phyloP scores from a whole-genome alignment of 2,329 filamentous ascomycete species.

The Beauveria pseudobassiana region DNA sequence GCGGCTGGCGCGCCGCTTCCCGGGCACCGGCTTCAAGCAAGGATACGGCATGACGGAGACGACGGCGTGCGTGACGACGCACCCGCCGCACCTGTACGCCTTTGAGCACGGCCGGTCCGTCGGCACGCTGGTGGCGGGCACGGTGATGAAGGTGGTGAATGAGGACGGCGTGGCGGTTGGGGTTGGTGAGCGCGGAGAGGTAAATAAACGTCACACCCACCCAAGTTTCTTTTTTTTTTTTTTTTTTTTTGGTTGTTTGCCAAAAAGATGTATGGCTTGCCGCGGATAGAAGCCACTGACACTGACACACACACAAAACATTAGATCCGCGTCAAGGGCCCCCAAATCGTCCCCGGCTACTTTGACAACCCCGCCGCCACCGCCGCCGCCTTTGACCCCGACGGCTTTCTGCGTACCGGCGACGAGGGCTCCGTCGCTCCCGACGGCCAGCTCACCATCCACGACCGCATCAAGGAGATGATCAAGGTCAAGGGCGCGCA shows the following conservation, averaged over 20 bases:
- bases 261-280: neutral
- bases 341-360: constrained; percentile 68
- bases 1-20: constrained; percentile 13
- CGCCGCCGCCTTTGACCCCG: constrained; percentile 62
- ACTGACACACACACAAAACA: neutral
- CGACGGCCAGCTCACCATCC: constrained; percentile 69
- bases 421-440: constrained; percentile 68
- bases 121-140: constrained; percentile 35
- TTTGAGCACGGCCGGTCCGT: constrained; percentile 12
- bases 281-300: too few relatives aligned
- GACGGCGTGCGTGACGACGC: constrained; percentile 63
- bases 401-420: constrained; percentile 67
- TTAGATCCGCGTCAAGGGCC: constrained; percentile 59
- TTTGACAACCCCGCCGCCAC: constrained; percentile 72
- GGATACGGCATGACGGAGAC: constrained; percentile 90
- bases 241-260: too few relatives aligned
- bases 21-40: constrained; percentile 15
- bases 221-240: neutral
- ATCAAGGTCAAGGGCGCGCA: constrained; percentile 61
- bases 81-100: constrained; percentile 59
- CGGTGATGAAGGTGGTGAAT: constrained; percentile 65
- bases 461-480: constrained; percentile 54
- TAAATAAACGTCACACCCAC: neutral
- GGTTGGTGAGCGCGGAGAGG: constrained; percentile 60
- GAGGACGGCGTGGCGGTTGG: constrained; percentile 51